Conservation (phyloP, 192 early-diverging fungal genomes). For the Coemansia sp. region DNA sequence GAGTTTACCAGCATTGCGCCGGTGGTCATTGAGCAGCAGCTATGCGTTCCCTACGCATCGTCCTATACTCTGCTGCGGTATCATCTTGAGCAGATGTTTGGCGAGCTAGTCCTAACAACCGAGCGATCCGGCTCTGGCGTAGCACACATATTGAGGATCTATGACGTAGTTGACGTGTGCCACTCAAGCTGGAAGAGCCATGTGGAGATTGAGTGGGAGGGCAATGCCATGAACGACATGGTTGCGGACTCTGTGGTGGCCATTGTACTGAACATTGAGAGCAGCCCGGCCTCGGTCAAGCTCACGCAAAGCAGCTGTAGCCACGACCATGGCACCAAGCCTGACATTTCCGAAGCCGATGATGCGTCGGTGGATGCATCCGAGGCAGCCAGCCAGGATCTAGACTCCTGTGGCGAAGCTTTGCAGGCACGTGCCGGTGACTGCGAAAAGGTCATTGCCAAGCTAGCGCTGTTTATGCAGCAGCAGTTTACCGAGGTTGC, state of each 20-base stretch:
- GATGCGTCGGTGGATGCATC: background rate
- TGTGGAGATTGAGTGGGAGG: slow-evolving; percentile 86
- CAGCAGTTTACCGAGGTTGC: slow-evolving; percentile 45
- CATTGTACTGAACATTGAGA: slow-evolving; percentile 79
- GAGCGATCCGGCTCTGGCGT: slow-evolving; percentile 22
- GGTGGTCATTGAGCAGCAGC: slow-evolving; percentile 75
- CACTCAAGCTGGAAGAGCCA: slow-evolving; percentile 53
- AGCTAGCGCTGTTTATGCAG: slow-evolving; percentile 36
- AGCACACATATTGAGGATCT: slow-evolving; percentile 54
- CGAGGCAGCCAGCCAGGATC: background rate
- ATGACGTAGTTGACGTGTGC: slow-evolving; percentile 74
- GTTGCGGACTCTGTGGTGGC: slow-evolving; percentile 92
- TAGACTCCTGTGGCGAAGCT: background rate
- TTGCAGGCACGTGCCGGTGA: slow-evolving; percentile 15
- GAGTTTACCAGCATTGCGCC: slow-evolving; percentile 80
- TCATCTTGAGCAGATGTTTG: slow-evolving; percentile 96
- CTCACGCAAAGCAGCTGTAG: slow-evolving; percentile 36
- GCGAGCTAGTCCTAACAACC: slow-evolving; percentile 49
- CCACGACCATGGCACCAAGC: slow-evolving; percentile 3
- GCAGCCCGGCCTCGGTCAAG: slow-evolving; percentile 87
- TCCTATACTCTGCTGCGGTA: slow-evolving; percentile 77
- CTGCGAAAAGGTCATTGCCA: slow-evolving; percentile 18
- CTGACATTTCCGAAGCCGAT: background rate
- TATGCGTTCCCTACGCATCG: slow-evolving; percentile 71
- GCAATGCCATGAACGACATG: slow-evolving; percentile 91